Conservation (phyloP, 1,284 basidiomycete genomes). For the Cutaneotrichosporon sp. region DNA sequence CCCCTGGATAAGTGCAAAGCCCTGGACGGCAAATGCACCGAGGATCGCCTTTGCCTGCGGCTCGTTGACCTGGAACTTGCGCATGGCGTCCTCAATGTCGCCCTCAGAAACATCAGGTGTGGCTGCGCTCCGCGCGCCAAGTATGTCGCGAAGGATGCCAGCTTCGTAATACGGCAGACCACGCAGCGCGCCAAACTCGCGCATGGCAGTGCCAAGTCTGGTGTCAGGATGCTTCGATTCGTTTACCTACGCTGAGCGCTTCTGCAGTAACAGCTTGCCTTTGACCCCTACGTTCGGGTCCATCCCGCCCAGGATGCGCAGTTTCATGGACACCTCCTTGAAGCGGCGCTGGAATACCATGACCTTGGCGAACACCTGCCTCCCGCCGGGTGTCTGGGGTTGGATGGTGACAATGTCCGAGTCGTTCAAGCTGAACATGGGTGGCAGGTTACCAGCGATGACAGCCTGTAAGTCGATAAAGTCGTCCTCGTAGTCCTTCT, state of each 20-base stretch:
- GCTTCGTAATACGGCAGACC: constrained; percentile 77
- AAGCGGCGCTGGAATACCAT: constrained; percentile 62
- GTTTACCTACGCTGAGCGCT: constrained; percentile 71
- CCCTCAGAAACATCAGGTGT: constrained; percentile 57
- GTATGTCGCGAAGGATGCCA: constrained; percentile 63
- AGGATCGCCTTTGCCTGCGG: constrained; percentile 91
- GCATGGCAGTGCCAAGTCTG: constrained; percentile 84
- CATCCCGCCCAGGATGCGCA: constrained; percentile 54
- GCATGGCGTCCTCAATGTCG: constrained; percentile 69
- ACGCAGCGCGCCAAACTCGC: constrained; percentile 86
- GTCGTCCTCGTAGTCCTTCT: constrained; percentile 54
- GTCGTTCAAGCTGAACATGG: constrained; percentile 73
- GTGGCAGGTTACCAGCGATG: constrained; percentile 58
- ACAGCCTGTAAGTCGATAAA: constrained; percentile 48
- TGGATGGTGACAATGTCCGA: constrained; percentile 77
- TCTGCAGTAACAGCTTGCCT: constrained; percentile 71
- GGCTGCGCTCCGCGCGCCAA: constrained; percentile 64
- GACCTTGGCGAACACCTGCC: constrained; percentile 68
- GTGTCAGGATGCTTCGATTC: background rate
- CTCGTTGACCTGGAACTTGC: constrained; percentile 76
- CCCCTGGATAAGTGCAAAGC: constrained; percentile 96
- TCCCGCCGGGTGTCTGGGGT: constrained; percentile 58
- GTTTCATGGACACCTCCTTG: constrained; percentile 55
- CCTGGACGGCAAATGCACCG: constrained; percentile 68
- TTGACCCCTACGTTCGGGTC: constrained; percentile 54